Percentiles rank a stretch among this genome's conserved stretches.
These are phyloP conservation scores for Helicocarpus griseus DNA, from an alignment of 2,329 filamentous ascomycete genomes.

Conservation along the genomic window DNA sequence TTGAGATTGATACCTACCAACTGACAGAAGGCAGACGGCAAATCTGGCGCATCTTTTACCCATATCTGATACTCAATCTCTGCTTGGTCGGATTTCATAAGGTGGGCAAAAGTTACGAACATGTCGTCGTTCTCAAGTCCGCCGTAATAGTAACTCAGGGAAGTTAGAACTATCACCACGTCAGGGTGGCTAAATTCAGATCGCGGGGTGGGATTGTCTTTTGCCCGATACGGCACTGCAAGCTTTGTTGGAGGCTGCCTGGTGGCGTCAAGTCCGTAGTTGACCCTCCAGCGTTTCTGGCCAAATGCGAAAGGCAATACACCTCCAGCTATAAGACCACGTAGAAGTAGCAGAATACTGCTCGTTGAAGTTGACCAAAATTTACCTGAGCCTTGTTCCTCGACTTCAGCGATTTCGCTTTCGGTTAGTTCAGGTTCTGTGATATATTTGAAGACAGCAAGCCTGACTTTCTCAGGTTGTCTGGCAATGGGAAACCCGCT, in stretches of 20 bases:
- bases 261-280: conserved; percentile 48
- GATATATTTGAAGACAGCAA: conserved; percentile 38
- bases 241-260: conserved; percentile 44
- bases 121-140: conserved; percentile 47
- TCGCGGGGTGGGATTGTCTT: conserved; percentile 45
- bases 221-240: conserved; percentile 51
- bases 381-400: conserved; percentile 25
- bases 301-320: conserved; percentile 46
- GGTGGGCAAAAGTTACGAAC: conserved; percentile 35
- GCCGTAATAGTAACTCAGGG: conserved; percentile 46
- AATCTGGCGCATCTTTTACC: conserved; percentile 19
- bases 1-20: conserved; percentile 49
- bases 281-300: conserved; percentile 54
- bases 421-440: conserved; percentile 22
- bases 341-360: conserved; percentile 19
- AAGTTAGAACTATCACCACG: conserved; percentile 47
- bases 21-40: conserved; percentile 31
- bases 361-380: conserved; percentile 38
- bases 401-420: conserved; percentile 26
- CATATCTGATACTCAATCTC: conserved; percentile 37
- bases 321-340: conserved; percentile 45
- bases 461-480: conserved; percentile 22
- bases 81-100: conserved; percentile 45
- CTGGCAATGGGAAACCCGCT: conserved; percentile 35
- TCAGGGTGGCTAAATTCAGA: conserved; percentile 57